Conservation (phyloP, 306 rosid species). For the Benincasa hispida region DNA sequence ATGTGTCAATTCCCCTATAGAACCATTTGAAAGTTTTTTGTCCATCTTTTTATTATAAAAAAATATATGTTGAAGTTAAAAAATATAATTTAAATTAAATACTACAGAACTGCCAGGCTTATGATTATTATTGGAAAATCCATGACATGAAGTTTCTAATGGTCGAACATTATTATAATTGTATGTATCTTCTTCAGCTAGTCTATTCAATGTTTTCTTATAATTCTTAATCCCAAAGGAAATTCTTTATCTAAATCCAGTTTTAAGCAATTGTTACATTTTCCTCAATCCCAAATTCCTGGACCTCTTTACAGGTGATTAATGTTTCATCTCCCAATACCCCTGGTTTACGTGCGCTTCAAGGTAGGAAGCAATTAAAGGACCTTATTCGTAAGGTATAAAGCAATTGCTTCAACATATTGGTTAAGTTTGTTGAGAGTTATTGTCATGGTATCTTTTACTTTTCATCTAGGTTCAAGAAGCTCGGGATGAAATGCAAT, state of each 20-base stretch:
- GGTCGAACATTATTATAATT: background rate
- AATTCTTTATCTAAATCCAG: background rate
- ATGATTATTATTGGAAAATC: background rate
- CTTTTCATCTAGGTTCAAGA: slow-evolving; percentile 63
- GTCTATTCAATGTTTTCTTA: background rate
- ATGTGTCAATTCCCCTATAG: background rate
- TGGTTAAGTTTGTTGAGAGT: background rate
- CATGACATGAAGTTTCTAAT: background rate
- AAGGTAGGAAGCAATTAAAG: slow-evolving; percentile 92
- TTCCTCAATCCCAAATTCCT: background rate
- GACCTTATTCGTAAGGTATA: slow-evolving; percentile 92
- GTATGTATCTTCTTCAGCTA: background rate
- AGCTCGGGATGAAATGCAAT: slow-evolving; percentile 99
- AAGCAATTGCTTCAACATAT: background rate
- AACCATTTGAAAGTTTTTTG: background rate
- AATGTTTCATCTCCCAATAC: slow-evolving; percentile 99
- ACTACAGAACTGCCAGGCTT: background rate
- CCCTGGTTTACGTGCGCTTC: slow-evolving; percentile 96
- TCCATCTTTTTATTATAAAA: background rate
- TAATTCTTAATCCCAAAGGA: background rate
- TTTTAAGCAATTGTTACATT: background rate
- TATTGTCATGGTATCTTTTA: slow-evolving; percentile 18
- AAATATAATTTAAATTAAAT: background rate
- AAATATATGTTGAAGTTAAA: background rate
- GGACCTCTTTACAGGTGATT: slow-evolving; percentile 43